Conservation (phyloP, 2,329 filamentous ascomycete species). For the Sphaerostilbella broomeana region DNA sequence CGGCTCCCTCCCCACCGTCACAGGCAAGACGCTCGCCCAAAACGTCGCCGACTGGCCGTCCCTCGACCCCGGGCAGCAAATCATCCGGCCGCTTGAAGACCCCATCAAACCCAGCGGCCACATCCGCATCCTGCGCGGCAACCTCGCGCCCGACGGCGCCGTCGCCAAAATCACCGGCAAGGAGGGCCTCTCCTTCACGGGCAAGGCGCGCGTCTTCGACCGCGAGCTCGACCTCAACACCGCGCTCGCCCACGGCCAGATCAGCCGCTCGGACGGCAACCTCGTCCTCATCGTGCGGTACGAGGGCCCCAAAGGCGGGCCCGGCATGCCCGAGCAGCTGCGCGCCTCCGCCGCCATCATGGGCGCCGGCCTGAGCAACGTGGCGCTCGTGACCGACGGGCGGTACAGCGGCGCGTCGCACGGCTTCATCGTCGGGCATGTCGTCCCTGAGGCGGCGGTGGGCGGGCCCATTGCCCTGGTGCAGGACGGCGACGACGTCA, state of each 20-base stretch:
- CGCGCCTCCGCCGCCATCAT: slow-evolving; percentile 85
- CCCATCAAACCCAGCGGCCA: slow-evolving; percentile 80
- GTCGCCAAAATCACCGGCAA: slow-evolving; percentile 97
- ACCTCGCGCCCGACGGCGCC: slow-evolving; percentile 79
- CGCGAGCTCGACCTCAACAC: slow-evolving; percentile 74
- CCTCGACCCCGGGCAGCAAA: slow-evolving; percentile 69
- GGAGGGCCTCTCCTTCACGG: slow-evolving; percentile 76
- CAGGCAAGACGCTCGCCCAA: slow-evolving; percentile 74
- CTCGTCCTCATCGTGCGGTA: slow-evolving; percentile 87
- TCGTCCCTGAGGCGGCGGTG: slow-evolving; percentile 81
- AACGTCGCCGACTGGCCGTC: slow-evolving; percentile 74
- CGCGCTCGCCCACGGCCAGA: slow-evolving; percentile 64
- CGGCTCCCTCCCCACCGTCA: slow-evolving; percentile 73
- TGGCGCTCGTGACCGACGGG: slow-evolving; percentile 88
- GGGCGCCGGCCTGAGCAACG: slow-evolving; percentile 80
- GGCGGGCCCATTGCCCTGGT: slow-evolving; percentile 86
- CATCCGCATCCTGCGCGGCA: slow-evolving; percentile 80
- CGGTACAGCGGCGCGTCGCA: slow-evolving; percentile 83
- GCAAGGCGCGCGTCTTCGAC: slow-evolving; percentile 76
- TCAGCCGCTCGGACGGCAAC: slow-evolving; percentile 55
- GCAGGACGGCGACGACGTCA: slow-evolving; percentile 70
- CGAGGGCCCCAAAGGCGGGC: slow-evolving; percentile 87
- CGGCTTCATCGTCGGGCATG: slow-evolving; percentile 90
- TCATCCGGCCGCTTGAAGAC: slow-evolving; percentile 73
- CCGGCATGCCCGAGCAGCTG: slow-evolving; percentile 94